Evolutionary conservation across 768 basidiomycete genomes (phyloP).

Genomic region (Agrocybe chaxingu): DNA sequence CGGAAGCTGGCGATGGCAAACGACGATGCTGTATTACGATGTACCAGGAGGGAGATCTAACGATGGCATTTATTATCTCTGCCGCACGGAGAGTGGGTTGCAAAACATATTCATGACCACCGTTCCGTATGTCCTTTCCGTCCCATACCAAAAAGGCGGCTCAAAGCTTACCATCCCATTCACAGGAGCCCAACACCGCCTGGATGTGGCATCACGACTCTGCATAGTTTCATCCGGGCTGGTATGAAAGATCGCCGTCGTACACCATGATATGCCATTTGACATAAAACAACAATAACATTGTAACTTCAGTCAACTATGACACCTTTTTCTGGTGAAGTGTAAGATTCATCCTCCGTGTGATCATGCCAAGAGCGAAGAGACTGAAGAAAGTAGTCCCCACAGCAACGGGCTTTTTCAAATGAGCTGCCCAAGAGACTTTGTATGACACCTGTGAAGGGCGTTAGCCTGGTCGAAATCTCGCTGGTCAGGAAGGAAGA

Average conservation of each 20-base stretch:
- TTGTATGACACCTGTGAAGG: constrained; percentile 76
- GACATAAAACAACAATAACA: constrained; percentile 1
- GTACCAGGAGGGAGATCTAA: constrained; percentile 37
- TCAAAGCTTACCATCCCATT: constrained; percentile 1
- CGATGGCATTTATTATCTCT: constrained; percentile 43
- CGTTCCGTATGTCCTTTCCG: constrained; percentile 33
- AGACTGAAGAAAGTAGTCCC: constrained; percentile 64
- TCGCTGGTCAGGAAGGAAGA: neutral
- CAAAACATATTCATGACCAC: constrained; percentile 49
- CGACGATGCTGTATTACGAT: constrained; percentile 53
- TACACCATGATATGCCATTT: no score
- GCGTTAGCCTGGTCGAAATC: neutral
- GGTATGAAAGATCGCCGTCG: constrained; percentile 1
- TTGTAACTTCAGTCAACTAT: constrained; percentile 7
- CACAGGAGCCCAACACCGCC: constrained; percentile 31
- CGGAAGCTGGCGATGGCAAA: constrained; percentile 53
- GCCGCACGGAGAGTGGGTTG: constrained; percentile 29
- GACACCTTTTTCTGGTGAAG: constrained; percentile 40
- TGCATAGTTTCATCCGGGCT: constrained; percentile 36
- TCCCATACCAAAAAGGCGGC: neutral
- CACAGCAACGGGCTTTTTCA: constrained; percentile 84
- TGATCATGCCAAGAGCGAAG: constrained; percentile 49
- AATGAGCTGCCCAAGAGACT: constrained; percentile 73
- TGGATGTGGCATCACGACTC: constrained; percentile 38
- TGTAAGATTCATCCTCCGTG: constrained; percentile 44